Evolutionary conservation across 2,329 filamentous ascomycete genomes (phyloP).

Genomic region (Fusarium longipes): DNA sequence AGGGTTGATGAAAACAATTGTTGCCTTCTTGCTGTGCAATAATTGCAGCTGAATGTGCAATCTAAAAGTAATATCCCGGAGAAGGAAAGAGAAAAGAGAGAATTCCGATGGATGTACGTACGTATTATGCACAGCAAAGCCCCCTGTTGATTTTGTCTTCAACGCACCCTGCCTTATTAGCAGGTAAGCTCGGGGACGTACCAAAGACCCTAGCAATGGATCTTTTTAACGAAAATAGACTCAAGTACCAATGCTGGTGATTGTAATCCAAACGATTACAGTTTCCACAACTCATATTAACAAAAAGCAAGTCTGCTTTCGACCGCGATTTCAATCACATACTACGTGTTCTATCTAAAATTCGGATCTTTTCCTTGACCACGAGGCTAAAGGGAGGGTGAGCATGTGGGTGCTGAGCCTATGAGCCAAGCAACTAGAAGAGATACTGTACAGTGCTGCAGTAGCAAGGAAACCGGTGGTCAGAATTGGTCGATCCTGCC

Average conservation of each 20-base stretch:
- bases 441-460: too few species aligned
- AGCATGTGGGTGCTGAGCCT: slow-evolving; percentile 20
- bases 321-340: background rate
- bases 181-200: background rate
- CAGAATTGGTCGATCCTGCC: slow-evolving; percentile 28
- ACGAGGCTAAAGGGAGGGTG: background rate
- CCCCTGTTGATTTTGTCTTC: slow-evolving; percentile 12
- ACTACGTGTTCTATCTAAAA: background rate
- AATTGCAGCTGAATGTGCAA: slow-evolving; percentile 16
- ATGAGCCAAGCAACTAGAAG: slow-evolving; percentile 30
- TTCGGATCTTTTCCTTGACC: background rate
- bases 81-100: slow-evolving; percentile 3
- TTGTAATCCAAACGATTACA: background rate
- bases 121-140: background rate
- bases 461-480: slow-evolving; percentile 14
- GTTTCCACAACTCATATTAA: background rate
- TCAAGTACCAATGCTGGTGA: background rate
- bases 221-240: slow-evolving; percentile 1
- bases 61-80: background rate
- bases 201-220: background rate
- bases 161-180: background rate
- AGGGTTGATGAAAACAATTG: slow-evolving; percentile 2
- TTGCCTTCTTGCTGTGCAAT: slow-evolving; percentile 15
- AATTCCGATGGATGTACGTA: slow-evolving; percentile 3
- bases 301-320: background rate